Evolutionary conservation across 306 rosid species (phyloP).

Genomic region (Morella rubra): DNA sequence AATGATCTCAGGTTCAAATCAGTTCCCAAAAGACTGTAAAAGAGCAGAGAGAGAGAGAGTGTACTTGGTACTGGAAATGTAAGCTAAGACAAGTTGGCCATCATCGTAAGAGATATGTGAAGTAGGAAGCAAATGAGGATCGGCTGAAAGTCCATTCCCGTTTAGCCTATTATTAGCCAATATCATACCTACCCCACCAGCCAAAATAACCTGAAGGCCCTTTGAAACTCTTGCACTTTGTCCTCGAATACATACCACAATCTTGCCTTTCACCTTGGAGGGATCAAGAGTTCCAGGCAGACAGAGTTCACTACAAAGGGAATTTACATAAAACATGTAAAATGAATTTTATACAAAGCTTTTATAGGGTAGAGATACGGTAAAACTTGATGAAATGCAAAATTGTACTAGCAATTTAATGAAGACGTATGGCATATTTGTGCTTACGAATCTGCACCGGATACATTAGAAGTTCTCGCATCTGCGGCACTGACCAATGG

Average conservation of each 20-base stretch:
- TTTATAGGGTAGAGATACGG: too few species aligned
- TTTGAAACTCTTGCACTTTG: slow-evolving; percentile 22
- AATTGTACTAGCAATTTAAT: too few species aligned
- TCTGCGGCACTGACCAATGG: slow-evolving; percentile 42
- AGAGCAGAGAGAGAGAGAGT: not conserved
- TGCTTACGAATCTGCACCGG: slow-evolving; percentile 36
- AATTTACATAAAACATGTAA: too few species aligned
- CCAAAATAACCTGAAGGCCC: slow-evolving; percentile 34
- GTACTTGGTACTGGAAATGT: slow-evolving; percentile 55
- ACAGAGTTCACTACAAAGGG: slow-evolving; percentile 40
- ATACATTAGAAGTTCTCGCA: slow-evolving; percentile 21
- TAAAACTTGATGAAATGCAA: too few species aligned
- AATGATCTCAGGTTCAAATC: not conserved
- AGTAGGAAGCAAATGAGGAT: slow-evolving; percentile 53
- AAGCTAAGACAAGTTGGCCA: slow-evolving; percentile 38
- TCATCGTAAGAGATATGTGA: slow-evolving; percentile 38
- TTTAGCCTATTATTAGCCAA: slow-evolving; percentile 26
- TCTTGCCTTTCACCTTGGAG: slow-evolving; percentile 54
- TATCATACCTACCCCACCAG: slow-evolving; percentile 71
- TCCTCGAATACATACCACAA: slow-evolving; percentile 55
- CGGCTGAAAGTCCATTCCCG: slow-evolving; percentile 28
- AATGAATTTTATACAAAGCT: too few species aligned
- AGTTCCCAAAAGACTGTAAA: not conserved
- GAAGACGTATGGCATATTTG: not conserved
- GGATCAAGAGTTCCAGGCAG: slow-evolving; percentile 42